Evolutionary conservation across 163 green algal species (phyloP).

Genomic region (Scenedesmus sp.): DNA sequence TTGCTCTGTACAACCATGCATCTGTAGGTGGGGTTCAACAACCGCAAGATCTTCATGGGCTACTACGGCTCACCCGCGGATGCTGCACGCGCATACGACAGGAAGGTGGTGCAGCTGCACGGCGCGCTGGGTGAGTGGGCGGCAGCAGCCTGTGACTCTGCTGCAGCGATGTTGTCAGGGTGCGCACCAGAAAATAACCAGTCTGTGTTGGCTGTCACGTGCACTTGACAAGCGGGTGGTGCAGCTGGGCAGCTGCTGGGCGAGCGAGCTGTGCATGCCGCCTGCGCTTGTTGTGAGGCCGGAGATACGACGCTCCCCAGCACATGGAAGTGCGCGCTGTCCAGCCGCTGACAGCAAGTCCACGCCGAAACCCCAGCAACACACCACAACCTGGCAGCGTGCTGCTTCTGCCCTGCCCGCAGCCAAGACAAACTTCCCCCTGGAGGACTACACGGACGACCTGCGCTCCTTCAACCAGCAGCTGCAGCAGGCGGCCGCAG

Average conservation of each 20-base stretch:
- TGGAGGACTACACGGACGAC: background rate
- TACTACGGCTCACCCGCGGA: slow-evolving; percentile 42
- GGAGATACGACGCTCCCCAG: too few relatives aligned
- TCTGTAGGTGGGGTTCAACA: slow-evolving; percentile 51
- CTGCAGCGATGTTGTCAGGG: too few relatives aligned
- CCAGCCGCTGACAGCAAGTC: too few relatives aligned
- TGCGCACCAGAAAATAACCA: too few relatives aligned
- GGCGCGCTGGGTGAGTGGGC: slow-evolving; percentile 41
- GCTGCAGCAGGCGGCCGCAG: background rate
- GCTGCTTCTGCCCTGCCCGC: background rate
- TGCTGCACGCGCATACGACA: slow-evolving; percentile 51
- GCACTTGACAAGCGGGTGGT: too few relatives aligned
- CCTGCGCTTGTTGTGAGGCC: too few relatives aligned
- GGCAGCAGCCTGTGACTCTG: too few relatives aligned
- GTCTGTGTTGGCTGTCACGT: too few relatives aligned
- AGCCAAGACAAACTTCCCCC: background rate
- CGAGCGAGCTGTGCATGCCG: slow-evolving; percentile 24
- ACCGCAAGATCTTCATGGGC: slow-evolving; percentile 57
- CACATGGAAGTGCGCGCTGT: too few relatives aligned
- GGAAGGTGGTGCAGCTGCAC: slow-evolving; percentile 55
- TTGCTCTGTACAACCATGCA: background rate
- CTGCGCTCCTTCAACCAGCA: background rate
- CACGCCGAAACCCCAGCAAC: too few relatives aligned
- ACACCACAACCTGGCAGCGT: too few relatives aligned
- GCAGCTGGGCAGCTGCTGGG: slow-evolving; percentile 44